Evolutionary conservation across 75 land plant species (phyloP).

Genomic region (Cupressus sempervirens): DNA sequence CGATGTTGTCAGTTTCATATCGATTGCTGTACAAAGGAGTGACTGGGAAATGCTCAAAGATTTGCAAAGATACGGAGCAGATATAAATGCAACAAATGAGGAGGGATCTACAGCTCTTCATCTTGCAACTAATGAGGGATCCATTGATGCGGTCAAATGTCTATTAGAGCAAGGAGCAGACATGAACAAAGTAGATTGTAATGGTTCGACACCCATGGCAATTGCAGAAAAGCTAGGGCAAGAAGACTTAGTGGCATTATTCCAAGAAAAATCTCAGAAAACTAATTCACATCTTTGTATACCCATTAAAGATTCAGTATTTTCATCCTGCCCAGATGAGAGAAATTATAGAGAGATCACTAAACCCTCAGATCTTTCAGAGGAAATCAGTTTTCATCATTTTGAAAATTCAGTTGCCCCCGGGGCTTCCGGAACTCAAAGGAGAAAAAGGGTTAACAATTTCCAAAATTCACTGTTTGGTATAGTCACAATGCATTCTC

Average conservation of each 20-base stretch:
- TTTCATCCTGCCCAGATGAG: not conserved
- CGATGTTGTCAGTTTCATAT: conserved; percentile 48
- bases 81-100: conserved; percentile 38
- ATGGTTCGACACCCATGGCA: conserved; percentile 21
- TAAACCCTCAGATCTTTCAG: not conserved
- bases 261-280: conserved; percentile 8
- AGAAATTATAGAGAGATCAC: not conserved
- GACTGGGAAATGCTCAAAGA: conserved; percentile 49
- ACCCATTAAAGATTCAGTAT: not conserved
- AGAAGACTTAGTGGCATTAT: conserved; percentile 24
- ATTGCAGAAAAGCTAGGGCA: conserved; percentile 31
- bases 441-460: conserved; percentile 34
- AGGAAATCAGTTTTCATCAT: not conserved
- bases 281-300: not conserved
- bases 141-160: conserved; percentile 38
- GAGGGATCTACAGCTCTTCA: conserved; percentile 73
- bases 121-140: conserved; percentile 53
- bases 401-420: not conserved
- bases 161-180: conserved; percentile 40
- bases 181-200: conserved; percentile 24
- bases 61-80: conserved; percentile 51
- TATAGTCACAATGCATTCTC: conserved; percentile 19
- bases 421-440: not conserved
- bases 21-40: conserved; percentile 55
- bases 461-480: conserved; percentile 65